These are phyloP conservation scores for Fragaria ananassa DNA, from an alignment of 306 rosid genomes.

Conservation along the genomic window DNA sequence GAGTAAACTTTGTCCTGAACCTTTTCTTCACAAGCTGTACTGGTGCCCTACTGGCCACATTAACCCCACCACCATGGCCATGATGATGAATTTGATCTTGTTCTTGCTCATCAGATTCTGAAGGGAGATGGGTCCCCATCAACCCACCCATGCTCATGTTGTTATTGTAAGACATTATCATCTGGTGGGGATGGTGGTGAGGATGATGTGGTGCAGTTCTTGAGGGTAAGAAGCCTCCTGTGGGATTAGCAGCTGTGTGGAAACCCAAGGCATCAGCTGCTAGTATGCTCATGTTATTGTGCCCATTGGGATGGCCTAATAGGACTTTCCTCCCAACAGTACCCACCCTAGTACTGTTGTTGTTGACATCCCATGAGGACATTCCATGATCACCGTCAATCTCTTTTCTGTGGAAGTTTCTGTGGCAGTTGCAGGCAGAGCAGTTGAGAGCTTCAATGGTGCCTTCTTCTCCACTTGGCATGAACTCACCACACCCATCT, in stretches of 20 bases:
- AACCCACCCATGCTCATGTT: constrained; percentile 33
- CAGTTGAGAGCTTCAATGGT: constrained; percentile 73
- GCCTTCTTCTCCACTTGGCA: constrained; percentile 85
- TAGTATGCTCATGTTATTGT: constrained; percentile 27
- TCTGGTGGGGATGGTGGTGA: constrained; percentile 41
- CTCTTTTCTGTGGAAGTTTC: constrained; percentile 89
- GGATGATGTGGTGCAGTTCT: constrained; percentile 33
- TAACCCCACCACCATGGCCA: constrained; percentile 7
- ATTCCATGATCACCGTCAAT: constrained; percentile 34
- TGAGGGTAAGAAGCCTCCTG: constrained; percentile 35
- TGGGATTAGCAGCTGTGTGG: constrained; percentile 30
- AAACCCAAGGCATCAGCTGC: constrained; percentile 43
- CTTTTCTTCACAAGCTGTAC: constrained; percentile 22
- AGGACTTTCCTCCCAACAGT: constrained; percentile 36
- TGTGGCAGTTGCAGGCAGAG: constrained; percentile 85
- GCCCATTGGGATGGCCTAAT: constrained; percentile 29
- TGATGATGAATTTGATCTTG: background rate
- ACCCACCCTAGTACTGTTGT: constrained; percentile 12
- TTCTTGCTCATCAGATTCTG: constrained; percentile 53
- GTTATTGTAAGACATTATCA: constrained; percentile 59
- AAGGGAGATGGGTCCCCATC: constrained; percentile 36
- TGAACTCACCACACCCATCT: constrained; percentile 93
- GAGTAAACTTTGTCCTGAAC: constrained; percentile 35
- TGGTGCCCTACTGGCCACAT: constrained; percentile 4
- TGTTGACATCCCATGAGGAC: constrained; percentile 11